Base-by-base conservation (phyloP, 768 basidiomycete genomes). In the Lentinus tigrinus region DNA sequence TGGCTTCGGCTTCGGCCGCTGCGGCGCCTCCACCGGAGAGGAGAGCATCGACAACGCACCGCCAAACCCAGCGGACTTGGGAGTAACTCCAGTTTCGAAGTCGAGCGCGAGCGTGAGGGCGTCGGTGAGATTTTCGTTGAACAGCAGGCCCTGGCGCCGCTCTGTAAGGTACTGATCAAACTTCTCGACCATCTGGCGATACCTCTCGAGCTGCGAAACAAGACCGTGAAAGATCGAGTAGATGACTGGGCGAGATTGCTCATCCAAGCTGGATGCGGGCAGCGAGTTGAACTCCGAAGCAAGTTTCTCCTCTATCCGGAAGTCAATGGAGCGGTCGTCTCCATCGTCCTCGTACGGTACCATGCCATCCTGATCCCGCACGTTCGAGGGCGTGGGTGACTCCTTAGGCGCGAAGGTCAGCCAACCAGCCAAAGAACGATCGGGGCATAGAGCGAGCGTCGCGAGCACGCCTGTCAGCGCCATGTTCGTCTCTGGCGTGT, bases 121-220 rank as follows among this genome's bases (percentile, higher is more conserved):
- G 65, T 98, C 96, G 7, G 87, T 90, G 36, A 97, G 75, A 69
- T 95, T 95, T 73, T 97, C 95, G 3, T 89, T 89, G 72, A 96
- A 97, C 17, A 96, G 74, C 9, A 98, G 78, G 2, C 95, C 95
- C 67, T 89, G 89, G 17, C 96, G 82, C 36, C 96, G 83, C 72
- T 98, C 93, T 2, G 85, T 71, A 3, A 98, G 82, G 66, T 84
- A 91, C 67, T 81, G 82, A 75, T 98, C 94, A 67, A 98, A 97
- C 46, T 87, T 76, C 21, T 87, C 81, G 27, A 96, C 85, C 19
- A 80, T 69, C 39, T 81, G 77, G 7, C 93, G 87, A 74, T 95
- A 95, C 44, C 82, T 78, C 65, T 93, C 89, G 9, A 98, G 80
- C 64, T 95, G 91, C 17, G 81, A 78, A 42, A 93, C 86, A 4